Evolutionary conservation across 148 eudicot genomes (phyloP).

Genomic region (Dysphania ambrosioides): DNA sequence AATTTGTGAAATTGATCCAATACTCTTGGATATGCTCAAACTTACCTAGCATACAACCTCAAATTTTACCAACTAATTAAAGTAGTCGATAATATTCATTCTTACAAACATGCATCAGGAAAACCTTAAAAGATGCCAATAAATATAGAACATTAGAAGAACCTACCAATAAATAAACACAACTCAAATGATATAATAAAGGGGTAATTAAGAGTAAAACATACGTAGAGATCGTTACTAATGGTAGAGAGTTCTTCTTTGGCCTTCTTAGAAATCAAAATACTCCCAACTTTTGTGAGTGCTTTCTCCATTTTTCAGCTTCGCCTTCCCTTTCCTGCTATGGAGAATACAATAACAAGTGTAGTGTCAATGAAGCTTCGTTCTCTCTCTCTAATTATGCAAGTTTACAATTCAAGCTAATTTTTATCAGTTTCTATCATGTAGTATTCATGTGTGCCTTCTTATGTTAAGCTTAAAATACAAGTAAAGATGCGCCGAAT

Average conservation of each 20-base stretch:
- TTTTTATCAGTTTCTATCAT: not conserved
- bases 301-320: slow-evolving; percentile 56
- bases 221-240: slow-evolving; percentile 37
- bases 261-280: slow-evolving; percentile 67
- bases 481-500: slow-evolving; percentile 17
- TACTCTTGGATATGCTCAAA: not conserved
- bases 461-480: slow-evolving; percentile 19
- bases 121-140: too few species aligned
- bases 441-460: not conserved
- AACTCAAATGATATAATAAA: not conserved
- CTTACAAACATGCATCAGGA: too few species aligned
- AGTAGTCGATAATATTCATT: too few species aligned
- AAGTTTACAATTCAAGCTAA: not conserved
- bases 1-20: not conserved
- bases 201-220: too few species aligned
- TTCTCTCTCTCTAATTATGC: slow-evolving; percentile 3
- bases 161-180: too few species aligned
- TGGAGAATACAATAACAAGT: not conserved
- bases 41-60: not conserved
- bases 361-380: not conserved
- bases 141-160: too few species aligned
- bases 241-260: slow-evolving; percentile 66
- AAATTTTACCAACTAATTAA: too few species aligned
- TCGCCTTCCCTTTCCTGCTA: not conserved
- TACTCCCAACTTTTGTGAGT: slow-evolving; percentile 43